Conservation (phyloP, 176 grass and related monocot genomes). For the Elymus sibiricus region DNA sequence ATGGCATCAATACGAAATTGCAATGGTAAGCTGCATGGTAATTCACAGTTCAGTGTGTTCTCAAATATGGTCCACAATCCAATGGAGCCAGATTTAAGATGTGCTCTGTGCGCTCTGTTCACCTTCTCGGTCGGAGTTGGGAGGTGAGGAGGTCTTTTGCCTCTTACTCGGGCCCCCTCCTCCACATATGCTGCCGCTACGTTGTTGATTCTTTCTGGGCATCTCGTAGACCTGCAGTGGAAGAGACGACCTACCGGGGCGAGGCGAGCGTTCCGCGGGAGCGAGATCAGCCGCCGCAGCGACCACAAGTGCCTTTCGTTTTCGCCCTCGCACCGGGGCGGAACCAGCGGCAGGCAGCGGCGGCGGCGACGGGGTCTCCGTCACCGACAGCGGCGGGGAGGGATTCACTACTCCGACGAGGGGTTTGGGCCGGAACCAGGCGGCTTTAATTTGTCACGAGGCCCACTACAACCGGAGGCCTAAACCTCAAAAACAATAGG, state of each 20-base stretch:
- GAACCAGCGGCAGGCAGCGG: no score
- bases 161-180: background rate
- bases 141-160: background rate
- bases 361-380: no score
- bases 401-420: no score
- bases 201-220: background rate
- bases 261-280: no score
- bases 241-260: background rate
- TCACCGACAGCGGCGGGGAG: no score
- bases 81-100: background rate
- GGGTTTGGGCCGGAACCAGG: no score
- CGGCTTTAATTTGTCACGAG: no score
- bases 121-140: background rate
- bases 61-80: background rate
- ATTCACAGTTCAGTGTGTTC: background rate
- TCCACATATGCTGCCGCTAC: background rate
- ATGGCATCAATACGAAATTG: background rate
- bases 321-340: no score
- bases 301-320: no score
- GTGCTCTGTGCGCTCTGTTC: background rate
- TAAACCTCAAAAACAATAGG: no score
- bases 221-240: background rate
- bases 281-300: no score
- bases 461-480: no score
- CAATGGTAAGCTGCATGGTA: background rate